These are phyloP conservation scores for Saitozyma podzolica DNA, from an alignment of 768 basidiomycete genomes.

Conservation along the genomic window DNA sequence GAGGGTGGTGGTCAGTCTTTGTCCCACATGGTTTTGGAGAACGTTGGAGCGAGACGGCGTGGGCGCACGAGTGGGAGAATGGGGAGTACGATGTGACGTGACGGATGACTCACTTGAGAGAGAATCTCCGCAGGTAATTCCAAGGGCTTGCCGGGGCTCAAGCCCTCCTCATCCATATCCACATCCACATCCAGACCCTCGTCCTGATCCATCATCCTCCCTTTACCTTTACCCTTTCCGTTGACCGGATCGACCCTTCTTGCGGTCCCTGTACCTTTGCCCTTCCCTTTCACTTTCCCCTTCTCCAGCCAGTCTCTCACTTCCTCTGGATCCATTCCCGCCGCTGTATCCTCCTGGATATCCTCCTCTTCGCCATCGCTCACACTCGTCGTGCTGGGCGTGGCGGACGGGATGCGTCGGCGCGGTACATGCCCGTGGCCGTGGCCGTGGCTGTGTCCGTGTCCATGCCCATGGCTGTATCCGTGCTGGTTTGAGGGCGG, in stretches of 20 bases:
- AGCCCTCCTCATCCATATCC: slow-evolving; percentile 65
- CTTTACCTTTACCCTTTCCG: slow-evolving; percentile 17
- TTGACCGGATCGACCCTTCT: background rate
- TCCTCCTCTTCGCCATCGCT: slow-evolving; percentile 30
- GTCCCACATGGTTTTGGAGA: too few species aligned
- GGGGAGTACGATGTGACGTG: too few species aligned
- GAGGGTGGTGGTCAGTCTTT: too few species aligned
- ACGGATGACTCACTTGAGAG: too few species aligned
- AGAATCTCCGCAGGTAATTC: too few species aligned
- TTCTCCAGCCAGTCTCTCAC: background rate
- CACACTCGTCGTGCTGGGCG: slow-evolving; percentile 27
- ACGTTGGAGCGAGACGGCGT: too few species aligned
- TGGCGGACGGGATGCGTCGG: background rate
- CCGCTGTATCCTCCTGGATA: slow-evolving; percentile 8
- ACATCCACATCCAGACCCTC: slow-evolving; percentile 76
- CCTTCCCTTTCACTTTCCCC: slow-evolving; percentile 24
- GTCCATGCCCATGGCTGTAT: too few species aligned
- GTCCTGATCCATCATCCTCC: slow-evolving; percentile 8
- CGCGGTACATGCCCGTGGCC: too few species aligned
- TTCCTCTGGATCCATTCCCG: slow-evolving; percentile 10
- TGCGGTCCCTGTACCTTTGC: background rate
- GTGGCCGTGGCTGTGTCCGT: too few species aligned
- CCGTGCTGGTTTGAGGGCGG: too few species aligned
- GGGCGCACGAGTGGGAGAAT: too few species aligned
- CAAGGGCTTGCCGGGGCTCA: background rate